These are phyloP conservation scores for Martensiomyces pterosporus DNA, from an alignment of 192 early-diverging fungal species.

Conservation along the genomic window DNA sequence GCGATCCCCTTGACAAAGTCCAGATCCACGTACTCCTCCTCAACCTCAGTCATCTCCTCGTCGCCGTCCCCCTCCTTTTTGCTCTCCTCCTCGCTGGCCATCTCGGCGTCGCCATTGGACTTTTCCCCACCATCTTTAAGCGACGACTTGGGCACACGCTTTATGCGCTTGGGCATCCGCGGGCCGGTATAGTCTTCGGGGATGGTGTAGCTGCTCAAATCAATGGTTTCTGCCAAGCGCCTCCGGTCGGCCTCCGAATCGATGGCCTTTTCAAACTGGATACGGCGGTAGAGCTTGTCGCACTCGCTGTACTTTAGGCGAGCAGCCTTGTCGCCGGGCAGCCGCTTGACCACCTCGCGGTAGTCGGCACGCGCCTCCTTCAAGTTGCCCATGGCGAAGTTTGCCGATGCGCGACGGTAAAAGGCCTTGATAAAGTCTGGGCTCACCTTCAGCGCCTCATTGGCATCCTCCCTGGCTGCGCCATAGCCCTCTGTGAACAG, in stretches of 20 bases:
- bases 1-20: slow-evolving; percentile 79
- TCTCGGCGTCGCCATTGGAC: slow-evolving; percentile 3
- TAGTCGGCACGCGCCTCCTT: slow-evolving; percentile 79
- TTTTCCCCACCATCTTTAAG: no score
- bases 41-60: slow-evolving; percentile 39
- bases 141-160: slow-evolving; percentile 9
- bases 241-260: slow-evolving; percentile 45
- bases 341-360: slow-evolving; percentile 67
- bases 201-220: slow-evolving; percentile 52
- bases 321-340: slow-evolving; percentile 77
- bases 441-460: slow-evolving; percentile 78
- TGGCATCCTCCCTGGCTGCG: slow-evolving; percentile 74
- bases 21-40: slow-evolving; percentile 64
- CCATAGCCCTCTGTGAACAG: slow-evolving; percentile 84
- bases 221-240: slow-evolving; percentile 50
- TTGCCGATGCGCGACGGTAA: slow-evolving; percentile 87
- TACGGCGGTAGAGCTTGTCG: slow-evolving; percentile 82
- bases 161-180: slow-evolving; percentile 51
- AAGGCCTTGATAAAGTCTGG: slow-evolving; percentile 86
- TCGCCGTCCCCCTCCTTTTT: slow-evolving; percentile 1
- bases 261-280: slow-evolving; percentile 94
- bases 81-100: not conserved
- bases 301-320: slow-evolving; percentile 77
- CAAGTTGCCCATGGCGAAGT: slow-evolving; percentile 81
- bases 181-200: slow-evolving; percentile 84